Evolutionary conservation across 192 early-diverging fungal genomes (phyloP).

Genomic region (Umbelopsis ramanniana): DNA sequence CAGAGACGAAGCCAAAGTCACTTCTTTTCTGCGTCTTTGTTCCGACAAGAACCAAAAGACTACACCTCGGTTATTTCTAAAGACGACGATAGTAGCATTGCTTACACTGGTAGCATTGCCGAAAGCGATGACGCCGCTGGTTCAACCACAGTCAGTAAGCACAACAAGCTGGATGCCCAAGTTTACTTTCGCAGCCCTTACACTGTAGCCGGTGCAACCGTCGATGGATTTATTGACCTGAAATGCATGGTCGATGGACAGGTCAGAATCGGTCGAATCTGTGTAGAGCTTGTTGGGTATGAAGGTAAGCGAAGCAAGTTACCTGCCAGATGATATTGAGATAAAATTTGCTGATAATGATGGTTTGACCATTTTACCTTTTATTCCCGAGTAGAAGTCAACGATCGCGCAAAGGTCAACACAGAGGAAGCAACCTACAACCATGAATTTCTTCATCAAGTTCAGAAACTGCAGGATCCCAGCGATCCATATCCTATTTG

Average conservation of each 20-base stretch:
- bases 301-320: background rate
- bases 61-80: background rate
- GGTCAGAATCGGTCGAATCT: constrained; percentile 7
- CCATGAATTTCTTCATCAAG: constrained; percentile 9
- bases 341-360: background rate
- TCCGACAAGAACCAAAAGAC: constrained; percentile 8
- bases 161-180: constrained; percentile 1
- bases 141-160: background rate
- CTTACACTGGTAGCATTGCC: constrained; percentile 2
- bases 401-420: constrained; percentile 10
- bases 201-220: constrained; percentile 1
- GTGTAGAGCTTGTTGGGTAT: constrained; percentile 9
- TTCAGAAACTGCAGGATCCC: constrained; percentile 4
- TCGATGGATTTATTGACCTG: constrained; percentile 1
- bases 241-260: constrained; percentile 13
- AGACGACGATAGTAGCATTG: constrained; percentile 12
- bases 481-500: constrained; percentile 6
- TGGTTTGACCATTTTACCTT: background rate
- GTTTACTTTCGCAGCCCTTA: constrained; percentile 14
- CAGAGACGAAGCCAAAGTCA: constrained; percentile 3
- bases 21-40: constrained; percentile 8
- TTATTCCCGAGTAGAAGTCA: constrained; percentile 12
- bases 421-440: constrained; percentile 6
- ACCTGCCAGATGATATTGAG: background rate
- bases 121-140: background rate